Conservation (phyloP, 2,329 filamentous ascomycete species). For the Stachybotrys chartarum region DNA sequence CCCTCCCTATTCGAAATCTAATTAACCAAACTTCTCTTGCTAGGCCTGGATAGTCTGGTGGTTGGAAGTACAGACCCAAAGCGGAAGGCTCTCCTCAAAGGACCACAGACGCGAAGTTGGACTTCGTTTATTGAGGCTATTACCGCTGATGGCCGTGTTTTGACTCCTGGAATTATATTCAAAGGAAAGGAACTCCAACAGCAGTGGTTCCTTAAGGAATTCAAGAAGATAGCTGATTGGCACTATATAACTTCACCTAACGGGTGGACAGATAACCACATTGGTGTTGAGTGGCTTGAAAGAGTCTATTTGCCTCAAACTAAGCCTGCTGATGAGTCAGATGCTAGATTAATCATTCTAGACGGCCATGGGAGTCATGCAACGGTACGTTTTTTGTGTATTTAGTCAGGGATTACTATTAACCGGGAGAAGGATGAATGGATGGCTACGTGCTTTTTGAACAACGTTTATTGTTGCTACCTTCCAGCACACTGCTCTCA, state of each 20-base stretch:
- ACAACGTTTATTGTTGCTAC: constrained; percentile 4
- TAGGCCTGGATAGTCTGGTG: constrained; percentile 2
- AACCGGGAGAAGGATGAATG: constrained; percentile 1
- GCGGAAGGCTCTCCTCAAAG: constrained; percentile 3
- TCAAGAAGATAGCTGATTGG: constrained; percentile 5
- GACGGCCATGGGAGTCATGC: not conserved
- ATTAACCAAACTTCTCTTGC: not conserved
- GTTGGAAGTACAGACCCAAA: constrained; percentile 3
- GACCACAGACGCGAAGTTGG: constrained; percentile 4
- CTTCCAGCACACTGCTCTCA: constrained; percentile 4
- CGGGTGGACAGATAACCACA: constrained; percentile 5
- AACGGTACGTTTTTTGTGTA: not conserved
- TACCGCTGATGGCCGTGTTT: constrained; percentile 1
- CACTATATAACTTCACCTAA: constrained; percentile 4
- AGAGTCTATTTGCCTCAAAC: constrained; percentile 1
- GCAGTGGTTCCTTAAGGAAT: constrained; percentile 6
- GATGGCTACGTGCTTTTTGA: constrained; percentile 4
- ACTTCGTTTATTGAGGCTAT: constrained; percentile 5
- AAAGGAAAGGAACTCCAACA: constrained; percentile 5
- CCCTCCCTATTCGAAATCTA: not conserved
- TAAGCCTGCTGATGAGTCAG: not conserved
- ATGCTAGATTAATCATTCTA: not conserved
- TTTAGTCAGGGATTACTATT: not conserved
- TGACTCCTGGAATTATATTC: constrained; percentile 6
- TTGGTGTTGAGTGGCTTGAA: constrained; percentile 3